A percentile compares a stretch with the other conserved stretches of the same genome.
Conservation (phyloP, 495 filamentous ascomycete genomes). For the Penicillium ucsense region DNA sequence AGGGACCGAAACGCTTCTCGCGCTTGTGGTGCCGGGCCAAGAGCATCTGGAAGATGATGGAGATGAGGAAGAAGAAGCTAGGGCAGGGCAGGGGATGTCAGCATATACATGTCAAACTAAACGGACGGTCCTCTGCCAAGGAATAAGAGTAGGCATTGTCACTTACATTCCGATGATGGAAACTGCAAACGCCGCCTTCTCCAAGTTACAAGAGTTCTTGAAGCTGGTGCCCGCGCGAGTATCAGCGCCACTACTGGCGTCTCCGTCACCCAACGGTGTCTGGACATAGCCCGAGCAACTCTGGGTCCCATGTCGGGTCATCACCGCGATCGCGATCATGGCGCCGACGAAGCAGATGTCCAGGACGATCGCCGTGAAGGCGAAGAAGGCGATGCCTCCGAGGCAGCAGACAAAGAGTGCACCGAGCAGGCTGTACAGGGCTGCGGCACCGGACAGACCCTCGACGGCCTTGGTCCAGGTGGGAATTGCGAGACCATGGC, state of each 20-base stretch:
- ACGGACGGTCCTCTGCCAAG: no score
- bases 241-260: slow-evolving; percentile 27
- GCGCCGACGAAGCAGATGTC: slow-evolving; percentile 73
- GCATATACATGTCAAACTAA: neutral
- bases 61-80: slow-evolving; percentile 60
- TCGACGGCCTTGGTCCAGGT: slow-evolving; percentile 66
- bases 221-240: slow-evolving; percentile 29
- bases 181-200: slow-evolving; percentile 68
- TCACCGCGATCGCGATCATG: slow-evolving; percentile 67
- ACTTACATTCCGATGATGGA: slow-evolving; percentile 70
- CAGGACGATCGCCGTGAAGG: slow-evolving; percentile 60
- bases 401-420: slow-evolving; percentile 67
- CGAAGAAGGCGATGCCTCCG: slow-evolving; percentile 67
- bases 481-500: slow-evolving; percentile 48
- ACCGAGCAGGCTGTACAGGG: slow-evolving; percentile 62
- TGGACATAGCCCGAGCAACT: slow-evolving; percentile 52
- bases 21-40: slow-evolving; percentile 62
- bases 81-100: neutral
- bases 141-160: no score
- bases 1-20: slow-evolving; percentile 71
- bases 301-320: slow-evolving; percentile 55
- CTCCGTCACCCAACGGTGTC: slow-evolving; percentile 58
- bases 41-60: slow-evolving; percentile 51
- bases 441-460: slow-evolving; percentile 65
- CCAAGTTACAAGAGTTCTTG: slow-evolving; percentile 53